Percentiles rank a stretch among this genome's conserved stretches.
phyloP scores from a whole-genome alignment of 164 flowering plant genomes.

The Macadamia tetraphylla region DNA sequence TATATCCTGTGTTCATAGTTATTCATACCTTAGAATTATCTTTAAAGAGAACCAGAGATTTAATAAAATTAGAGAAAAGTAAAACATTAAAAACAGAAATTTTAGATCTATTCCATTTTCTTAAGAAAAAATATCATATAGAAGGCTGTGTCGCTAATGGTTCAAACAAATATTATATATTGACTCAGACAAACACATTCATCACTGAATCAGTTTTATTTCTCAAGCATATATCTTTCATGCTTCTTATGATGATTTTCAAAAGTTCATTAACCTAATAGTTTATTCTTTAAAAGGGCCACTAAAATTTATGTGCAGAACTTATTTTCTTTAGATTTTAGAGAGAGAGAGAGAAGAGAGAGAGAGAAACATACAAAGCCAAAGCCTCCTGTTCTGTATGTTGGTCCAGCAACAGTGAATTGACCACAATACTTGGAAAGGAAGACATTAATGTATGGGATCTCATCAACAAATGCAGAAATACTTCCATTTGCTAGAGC shows the following conservation, averaged over 20 bases:
- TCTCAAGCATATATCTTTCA: neutral
- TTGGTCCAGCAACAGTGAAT: neutral
- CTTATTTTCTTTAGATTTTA: neutral
- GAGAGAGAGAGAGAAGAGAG: too few relatives aligned
- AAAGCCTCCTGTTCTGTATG: neutral
- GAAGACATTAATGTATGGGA: neutral
- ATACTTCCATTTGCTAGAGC: neutral
- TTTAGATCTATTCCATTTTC: too few relatives aligned
- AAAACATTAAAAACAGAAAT: too few relatives aligned
- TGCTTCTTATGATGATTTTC: too few relatives aligned
- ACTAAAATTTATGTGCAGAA: neutral
- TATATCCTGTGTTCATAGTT: too few relatives aligned
- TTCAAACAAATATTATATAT: too few relatives aligned
- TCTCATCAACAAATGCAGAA: neutral
- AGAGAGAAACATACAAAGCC: neutral
- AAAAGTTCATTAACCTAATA: too few relatives aligned
- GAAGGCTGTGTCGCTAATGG: too few relatives aligned
- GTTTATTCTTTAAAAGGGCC: neutral
- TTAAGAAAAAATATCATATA: too few relatives aligned
- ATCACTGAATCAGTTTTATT: neutral
- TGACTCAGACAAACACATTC: neutral
- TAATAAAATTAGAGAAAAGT: too few relatives aligned
- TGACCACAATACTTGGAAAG: neutral
- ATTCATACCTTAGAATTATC: too few relatives aligned
- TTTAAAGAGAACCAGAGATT: too few relatives aligned